Base-by-base conservation (phyloP, 2,329 filamentous ascomycete species). In the Xylaria sp. region DNA sequence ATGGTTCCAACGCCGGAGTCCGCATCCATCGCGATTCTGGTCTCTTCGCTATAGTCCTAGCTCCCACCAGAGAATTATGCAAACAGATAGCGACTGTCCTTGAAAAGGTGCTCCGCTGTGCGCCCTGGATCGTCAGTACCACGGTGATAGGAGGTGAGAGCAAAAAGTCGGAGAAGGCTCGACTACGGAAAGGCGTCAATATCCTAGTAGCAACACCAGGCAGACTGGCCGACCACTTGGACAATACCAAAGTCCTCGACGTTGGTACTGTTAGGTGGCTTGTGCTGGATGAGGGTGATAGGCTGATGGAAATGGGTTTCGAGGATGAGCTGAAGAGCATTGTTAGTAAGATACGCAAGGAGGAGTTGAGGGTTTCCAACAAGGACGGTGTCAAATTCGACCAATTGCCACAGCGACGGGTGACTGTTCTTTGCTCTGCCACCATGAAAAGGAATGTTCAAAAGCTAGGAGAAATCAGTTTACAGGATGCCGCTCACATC, bases 401-500 rank as follows among this genome's bases (percentile, higher is more conserved):
- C 17, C 81, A 90, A 3, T 82, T 97, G 7, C 89, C 92, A 0
- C 87, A 87, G 54, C 85, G 93, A 66, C 86, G 93, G 58, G 89
- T 92, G 1, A 98, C 95, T 0, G 84, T 99, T 3, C 84, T 99
- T 2, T 99, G 95, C 76, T 99, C 95, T 3, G 95, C 95, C 3
- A 99, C 95, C 0, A 91, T 99, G 88, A 97, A 97, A 79, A 93
- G 96, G 87, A 95, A 94, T 70, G 95, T 98, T 1, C 93, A 98
- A 74, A 90, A 90, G 69, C 81, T 99, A 5, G 93, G 94, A 41
- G 93, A 97, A 73, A 96, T 98, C 78, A 97, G 93, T 80, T 81
- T 99, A 74, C 93, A 96, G 70, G 92, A 98, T 71, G 93, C 95
- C 0, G 85, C 92, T 1, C 92, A 97, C 73, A 90, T 99, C 68